Evolutionary conservation across 2,329 filamentous ascomycete genomes (phyloP), one percentile per base, ranked within the genome.

Genomic region (Penicillium nordicum): DNA sequence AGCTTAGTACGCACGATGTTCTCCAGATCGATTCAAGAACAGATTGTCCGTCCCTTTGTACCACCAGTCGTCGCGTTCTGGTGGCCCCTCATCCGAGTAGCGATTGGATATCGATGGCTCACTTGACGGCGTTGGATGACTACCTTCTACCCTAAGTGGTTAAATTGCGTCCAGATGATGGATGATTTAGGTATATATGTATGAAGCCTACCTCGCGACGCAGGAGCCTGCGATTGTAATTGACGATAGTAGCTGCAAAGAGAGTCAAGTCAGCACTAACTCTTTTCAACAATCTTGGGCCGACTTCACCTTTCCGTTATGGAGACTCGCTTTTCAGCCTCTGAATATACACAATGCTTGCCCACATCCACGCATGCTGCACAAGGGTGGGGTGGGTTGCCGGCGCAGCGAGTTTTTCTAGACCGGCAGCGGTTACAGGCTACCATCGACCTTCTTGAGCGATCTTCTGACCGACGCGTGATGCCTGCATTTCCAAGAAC

Each of bases 61-160:
- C 72, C 72, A 75, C 72, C 72, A 75, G 53, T 74, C 72, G 54
- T 74, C 72, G 30, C 71, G 65, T 37, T 72, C 69, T n/a, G 56
- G 49, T 5, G 63, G 57, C 2, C 57, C 38, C 27, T 71, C 69
- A 38, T 64, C 62, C 10, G 60, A 57, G 21, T 48, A 61, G 5
- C 56, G 62, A 21, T 62, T 66, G 6, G 58, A 57, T 37, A 42
- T 64, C 36, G 53, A 59, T 16, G 50, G 59, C 32, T 38, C 58
- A 54, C 42, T 64, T 18, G 43, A 57, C 23, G 45, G 53, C 11
- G 41, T 54, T 44, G 36, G 27, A 14, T 50, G 48, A 29, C 52
- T 52, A 18, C 36, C 27, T 29, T 52, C 51, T 49, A 48, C 34
- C 1, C 23, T 27, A 38, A 5, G 4, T 25, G 37, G 41, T 45